phyloP scores from a whole-genome alignment of 2,329 filamentous ascomycete species.

The Aspergillus sp. region DNA sequence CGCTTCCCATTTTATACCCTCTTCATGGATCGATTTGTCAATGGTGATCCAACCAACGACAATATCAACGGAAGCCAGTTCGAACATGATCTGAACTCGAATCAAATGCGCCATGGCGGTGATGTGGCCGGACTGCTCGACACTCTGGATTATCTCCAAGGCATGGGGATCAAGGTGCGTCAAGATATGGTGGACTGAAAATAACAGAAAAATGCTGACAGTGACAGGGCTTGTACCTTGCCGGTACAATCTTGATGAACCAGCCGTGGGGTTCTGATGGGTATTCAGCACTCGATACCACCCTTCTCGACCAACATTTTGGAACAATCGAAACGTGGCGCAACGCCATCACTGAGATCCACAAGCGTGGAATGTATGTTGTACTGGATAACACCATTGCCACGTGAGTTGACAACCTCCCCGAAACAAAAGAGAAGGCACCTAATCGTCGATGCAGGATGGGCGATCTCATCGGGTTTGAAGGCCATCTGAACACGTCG shows the following conservation, averaged over 20 bases:
- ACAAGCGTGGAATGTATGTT: constrained; percentile 62
- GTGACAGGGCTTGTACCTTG: constrained; percentile 56
- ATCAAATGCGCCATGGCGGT: constrained; percentile 62
- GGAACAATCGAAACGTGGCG: constrained; percentile 60
- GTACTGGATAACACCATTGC: constrained; percentile 65
- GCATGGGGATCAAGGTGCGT: constrained; percentile 59
- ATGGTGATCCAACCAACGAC: constrained; percentile 64
- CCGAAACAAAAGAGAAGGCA: background rate
- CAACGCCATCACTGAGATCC: constrained; percentile 58
- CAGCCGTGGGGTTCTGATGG: constrained; percentile 62
- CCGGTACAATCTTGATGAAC: constrained; percentile 62
- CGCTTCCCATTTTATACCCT: constrained; percentile 65
- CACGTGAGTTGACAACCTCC: constrained; percentile 44
- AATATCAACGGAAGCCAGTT: constrained; percentile 60
- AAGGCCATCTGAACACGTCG: constrained; percentile 58
- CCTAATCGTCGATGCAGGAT: constrained; percentile 25
- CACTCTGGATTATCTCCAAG: constrained; percentile 62
- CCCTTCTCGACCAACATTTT: constrained; percentile 61
- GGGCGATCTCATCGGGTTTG: constrained; percentile 62
- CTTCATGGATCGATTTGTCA: constrained; percentile 63
- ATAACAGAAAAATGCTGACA: background rate
- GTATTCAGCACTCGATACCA: constrained; percentile 60
- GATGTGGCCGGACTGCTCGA: constrained; percentile 58
- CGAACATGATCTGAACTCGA: constrained; percentile 60
- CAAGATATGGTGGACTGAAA: background rate